Percentiles rank a stretch among this genome's conserved stretches.
Evolutionary conservation across 2,329 filamentous ascomycete genomes (phyloP).

Genomic region (Alternaria sp.): DNA sequence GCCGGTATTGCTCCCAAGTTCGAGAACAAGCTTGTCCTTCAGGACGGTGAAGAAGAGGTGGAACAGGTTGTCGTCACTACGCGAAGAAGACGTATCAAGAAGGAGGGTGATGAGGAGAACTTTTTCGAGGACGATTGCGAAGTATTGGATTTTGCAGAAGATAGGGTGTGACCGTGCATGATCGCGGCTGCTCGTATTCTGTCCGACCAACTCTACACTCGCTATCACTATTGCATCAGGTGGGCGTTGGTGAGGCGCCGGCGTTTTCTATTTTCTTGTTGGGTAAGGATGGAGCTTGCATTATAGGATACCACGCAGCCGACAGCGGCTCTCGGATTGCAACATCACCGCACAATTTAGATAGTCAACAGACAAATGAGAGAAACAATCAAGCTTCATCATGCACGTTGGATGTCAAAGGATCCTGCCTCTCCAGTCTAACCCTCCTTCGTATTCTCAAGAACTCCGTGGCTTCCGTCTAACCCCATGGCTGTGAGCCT

Average conservation of each 20-base stretch:
- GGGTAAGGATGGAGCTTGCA: neutral
- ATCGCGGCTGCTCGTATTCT: accelerated
- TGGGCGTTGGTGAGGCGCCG: conserved; percentile 2
- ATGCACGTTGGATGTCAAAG: neutral
- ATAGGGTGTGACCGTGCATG: conserved; percentile 54
- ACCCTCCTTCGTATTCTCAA: neutral
- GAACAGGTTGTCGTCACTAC: conserved; percentile 87
- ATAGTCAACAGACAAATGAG: neutral
- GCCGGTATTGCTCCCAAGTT: conserved; percentile 57
- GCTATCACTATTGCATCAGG: conserved; percentile 1
- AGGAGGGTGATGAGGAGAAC: conserved; percentile 65
- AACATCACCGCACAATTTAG: conserved; percentile 1
- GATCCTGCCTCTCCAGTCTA: neutral
- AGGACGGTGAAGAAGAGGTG: conserved; percentile 64
- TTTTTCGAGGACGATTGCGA: conserved; percentile 96
- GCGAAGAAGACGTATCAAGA: conserved; percentile 67
- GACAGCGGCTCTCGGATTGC: conserved; percentile 6
- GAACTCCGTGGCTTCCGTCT: neutral
- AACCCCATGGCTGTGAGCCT: neutral
- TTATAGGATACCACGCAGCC: conserved; percentile 12
- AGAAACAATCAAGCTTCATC: neutral
- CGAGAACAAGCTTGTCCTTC: conserved; percentile 58
- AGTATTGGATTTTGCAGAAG: conserved; percentile 82
- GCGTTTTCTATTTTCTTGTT: neutral
- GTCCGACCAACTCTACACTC: neutral